A percentile compares a stretch with the other conserved stretches of the same genome.
Conservation (phyloP, 371 early-diverging fungal genomes). For the Zopfochytrium polystomum region DNA sequence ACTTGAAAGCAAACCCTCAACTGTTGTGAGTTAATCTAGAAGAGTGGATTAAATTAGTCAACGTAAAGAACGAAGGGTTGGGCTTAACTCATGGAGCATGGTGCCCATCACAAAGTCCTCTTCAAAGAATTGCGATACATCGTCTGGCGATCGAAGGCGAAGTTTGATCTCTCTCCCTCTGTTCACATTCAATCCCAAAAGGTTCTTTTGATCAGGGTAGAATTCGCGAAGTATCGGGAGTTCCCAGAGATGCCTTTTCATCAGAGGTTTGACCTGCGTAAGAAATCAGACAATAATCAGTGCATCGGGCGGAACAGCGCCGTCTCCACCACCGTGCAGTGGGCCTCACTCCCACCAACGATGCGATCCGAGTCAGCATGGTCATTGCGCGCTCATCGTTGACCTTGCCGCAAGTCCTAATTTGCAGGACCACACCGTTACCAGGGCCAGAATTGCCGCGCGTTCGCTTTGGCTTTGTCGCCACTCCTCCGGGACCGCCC, state of each 20-base stretch:
- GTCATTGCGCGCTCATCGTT: conserved; percentile 22
- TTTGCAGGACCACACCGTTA: background rate
- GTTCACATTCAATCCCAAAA: conserved; percentile 63
- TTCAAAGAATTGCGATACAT: conserved; percentile 50
- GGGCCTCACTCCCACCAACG: conserved; percentile 16
- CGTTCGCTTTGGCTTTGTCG: too few species aligned
- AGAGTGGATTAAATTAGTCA: background rate
- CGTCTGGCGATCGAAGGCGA: conserved; percentile 52
- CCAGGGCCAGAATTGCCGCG: too few species aligned
- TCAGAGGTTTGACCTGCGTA: conserved; percentile 53
- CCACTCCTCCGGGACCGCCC: too few species aligned
- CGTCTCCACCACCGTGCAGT: too few species aligned
- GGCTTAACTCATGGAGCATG: conserved; percentile 60
- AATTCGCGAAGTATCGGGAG: conserved; percentile 55
- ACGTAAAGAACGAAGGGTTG: background rate
- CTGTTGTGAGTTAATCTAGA: conserved; percentile 55
- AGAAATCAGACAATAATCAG: too few species aligned
- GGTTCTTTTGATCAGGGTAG: conserved; percentile 51
- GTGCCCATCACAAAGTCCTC: conserved; percentile 63
- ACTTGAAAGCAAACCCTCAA: background rate
- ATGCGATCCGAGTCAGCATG: conserved; percentile 12
- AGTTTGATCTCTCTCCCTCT: conserved; percentile 56
- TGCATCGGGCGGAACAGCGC: too few species aligned
- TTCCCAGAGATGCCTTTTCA: conserved; percentile 57
- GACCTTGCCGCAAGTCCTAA: conserved; percentile 13